Evolutionary conservation across 2,329 filamentous ascomycete genomes (phyloP), one percentile per base, ranked within the genome.

Genomic region (Neopestalotiopsis clavispora): DNA sequence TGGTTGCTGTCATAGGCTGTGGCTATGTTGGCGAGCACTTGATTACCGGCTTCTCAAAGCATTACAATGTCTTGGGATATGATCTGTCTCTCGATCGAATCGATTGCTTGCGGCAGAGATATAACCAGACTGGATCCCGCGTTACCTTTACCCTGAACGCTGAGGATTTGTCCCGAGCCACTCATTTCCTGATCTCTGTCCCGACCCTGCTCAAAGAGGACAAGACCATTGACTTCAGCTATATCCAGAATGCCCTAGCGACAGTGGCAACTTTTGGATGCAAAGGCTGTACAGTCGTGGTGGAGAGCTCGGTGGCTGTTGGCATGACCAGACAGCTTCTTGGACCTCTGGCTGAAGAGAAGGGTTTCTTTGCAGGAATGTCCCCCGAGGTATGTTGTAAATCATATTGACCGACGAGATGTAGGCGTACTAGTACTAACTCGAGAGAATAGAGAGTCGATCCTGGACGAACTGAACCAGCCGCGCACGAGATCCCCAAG

Each of bases 241-340:
- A 82, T 71, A 75, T 87, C 4, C 74, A 78, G 20, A 82, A 77
- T 62, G 85, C 86, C 1, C 75, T 87, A 23, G 72, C 72, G 14
- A 80, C 80, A 4, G 82, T 87, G 10, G 75, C 77, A 3, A 73
- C 72, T 14, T 77, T 84, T 56, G 85, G 82, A 4, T 78, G 81
- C 1, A 78, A 75, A 3, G 85, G 85, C 3, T 80, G 82, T 0
- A 83, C 82, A 6, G 81, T 87, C 5, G 83, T 88, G 32, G 81
- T 88, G 32, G 86, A 88, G 72, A 86, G 83, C 69, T 86, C 84
- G 1, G 86, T 88, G 23, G 83, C 85, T 10, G 83, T 88, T 10
- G 86, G 86, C 23, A 88, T 85, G 83, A 88, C 86, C 0, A 80
- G 86, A 17, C 71, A 81, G 52, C 79, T 88, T 4, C 81, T 88